Base-by-base conservation (phyloP, 352 stramenopile species). In the Phytophthora pisi region DNA sequence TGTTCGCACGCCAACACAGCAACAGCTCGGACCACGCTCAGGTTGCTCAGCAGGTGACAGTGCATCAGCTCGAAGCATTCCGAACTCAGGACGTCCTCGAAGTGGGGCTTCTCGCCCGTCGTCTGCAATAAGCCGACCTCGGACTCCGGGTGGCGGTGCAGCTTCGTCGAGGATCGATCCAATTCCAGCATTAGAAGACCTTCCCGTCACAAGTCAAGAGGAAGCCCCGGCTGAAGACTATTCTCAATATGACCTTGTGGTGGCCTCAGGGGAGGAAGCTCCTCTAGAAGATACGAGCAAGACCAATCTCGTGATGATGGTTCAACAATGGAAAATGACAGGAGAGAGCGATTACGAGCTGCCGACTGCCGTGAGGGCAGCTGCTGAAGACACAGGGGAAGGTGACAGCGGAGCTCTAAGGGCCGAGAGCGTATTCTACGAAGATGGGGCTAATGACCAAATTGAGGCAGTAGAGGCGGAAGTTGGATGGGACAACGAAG, bases 1-100 rank as follows among this genome's bases (percentile, higher is more conserved):
- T 16, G 73, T 87, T 43, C 70, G 59, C 5, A 79, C 75, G 28
- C 77, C 79, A 2, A 83, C 75, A 9, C 57, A 78, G 28, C 49
- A 70, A 18, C 71, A 73, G 10, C 55, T 75, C 5, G 50, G 23
- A 20, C 28, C 40, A 59, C 57, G 43, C 6, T 60, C 63, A 26
- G 57, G 34, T 10, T 53, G 42, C 26, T 69, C 54, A 20, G 46
- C 23, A 45, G n/a, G 45, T 7, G 42, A 24, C 20, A 9, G 10
- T 3, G 50, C 7, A 8, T 62, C 63, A 51, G 16, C 61, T 60
- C 51, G 43, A 51, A 70, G 45, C 30, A 34, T 15, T 40, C 13
- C 28, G 54, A 51, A 23, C 10, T 67, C 55, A 36, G 30, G 53
- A 38, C 54, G 61, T 23, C 34, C 60, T 43, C 28, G 40, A 11